phyloP scores from a whole-genome alignment of 352 stramenopile species.

The Globisporangium canariense region DNA sequence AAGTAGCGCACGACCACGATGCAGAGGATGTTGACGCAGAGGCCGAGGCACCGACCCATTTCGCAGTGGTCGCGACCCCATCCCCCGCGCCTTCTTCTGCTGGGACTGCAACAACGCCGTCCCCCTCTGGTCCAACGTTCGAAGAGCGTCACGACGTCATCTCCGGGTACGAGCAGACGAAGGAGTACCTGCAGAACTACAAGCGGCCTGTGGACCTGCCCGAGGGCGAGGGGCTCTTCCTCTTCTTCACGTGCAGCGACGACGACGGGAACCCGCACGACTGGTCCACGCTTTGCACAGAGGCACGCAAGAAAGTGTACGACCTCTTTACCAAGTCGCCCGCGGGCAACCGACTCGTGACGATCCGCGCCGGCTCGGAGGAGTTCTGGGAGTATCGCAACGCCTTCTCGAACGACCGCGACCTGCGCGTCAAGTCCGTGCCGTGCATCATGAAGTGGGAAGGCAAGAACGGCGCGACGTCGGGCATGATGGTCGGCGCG shows the following conservation, averaged over 20 bases:
- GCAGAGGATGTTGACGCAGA: slow-evolving; percentile 2
- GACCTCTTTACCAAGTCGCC: slow-evolving; percentile 54
- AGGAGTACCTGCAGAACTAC: slow-evolving; percentile 48
- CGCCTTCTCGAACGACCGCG: slow-evolving; percentile 48
- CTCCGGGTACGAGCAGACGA: slow-evolving; percentile 43
- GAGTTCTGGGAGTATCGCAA: slow-evolving; percentile 55
- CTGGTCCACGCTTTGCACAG: slow-evolving; percentile 45
- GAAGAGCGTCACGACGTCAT: slow-evolving; percentile 44
- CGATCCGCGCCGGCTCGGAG: slow-evolving; percentile 47
- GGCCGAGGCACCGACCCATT: slow-evolving; percentile 11
- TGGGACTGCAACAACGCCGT: not conserved
- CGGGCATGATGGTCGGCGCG: slow-evolving; percentile 45
- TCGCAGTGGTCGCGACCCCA: not conserved
- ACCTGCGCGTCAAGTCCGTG: slow-evolving; percentile 61
- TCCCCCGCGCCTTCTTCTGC: not conserved
- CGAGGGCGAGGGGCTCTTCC: slow-evolving; percentile 42
- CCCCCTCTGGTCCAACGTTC: slow-evolving; percentile 16
- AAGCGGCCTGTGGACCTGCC: slow-evolving; percentile 16
- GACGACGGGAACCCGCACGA: slow-evolving; percentile 36
- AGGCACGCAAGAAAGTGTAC: slow-evolving; percentile 47
- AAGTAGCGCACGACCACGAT: slow-evolving; percentile 17
- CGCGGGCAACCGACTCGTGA: slow-evolving; percentile 48
- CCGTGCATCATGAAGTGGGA: slow-evolving; percentile 66
- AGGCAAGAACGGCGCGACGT: slow-evolving; percentile 44
- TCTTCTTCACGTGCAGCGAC: slow-evolving; percentile 70